These are phyloP conservation scores for Trifolium repens DNA, from an alignment of 306 rosid species.

Conservation along the genomic window DNA sequence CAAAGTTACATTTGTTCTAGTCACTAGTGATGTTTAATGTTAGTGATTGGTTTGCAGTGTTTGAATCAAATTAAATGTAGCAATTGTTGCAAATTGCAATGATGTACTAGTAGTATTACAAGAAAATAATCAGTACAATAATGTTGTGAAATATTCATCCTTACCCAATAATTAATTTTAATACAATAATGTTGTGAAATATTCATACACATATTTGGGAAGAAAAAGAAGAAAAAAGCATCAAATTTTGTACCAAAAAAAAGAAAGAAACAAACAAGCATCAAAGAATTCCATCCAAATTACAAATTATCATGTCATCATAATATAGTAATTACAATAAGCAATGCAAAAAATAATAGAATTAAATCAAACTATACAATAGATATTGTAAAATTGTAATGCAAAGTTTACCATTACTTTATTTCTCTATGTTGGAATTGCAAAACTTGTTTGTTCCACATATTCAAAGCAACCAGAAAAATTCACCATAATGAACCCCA, in stretches of 20 bases:
- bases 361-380: slow-evolving; percentile 5
- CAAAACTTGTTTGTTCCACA: slow-evolving; percentile 33
- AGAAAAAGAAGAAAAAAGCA: not conserved
- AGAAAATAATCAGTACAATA: too few relatives aligned
- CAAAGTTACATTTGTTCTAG: too few relatives aligned
- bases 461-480: slow-evolving; percentile 44
- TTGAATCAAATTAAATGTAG: too few relatives aligned
- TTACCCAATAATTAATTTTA: too few relatives aligned
- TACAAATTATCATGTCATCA: slow-evolving; percentile 5
- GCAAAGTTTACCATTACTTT: not conserved
- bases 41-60: too few relatives aligned
- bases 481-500: slow-evolving; percentile 44
- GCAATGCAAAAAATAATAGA: not conserved
- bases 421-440: slow-evolving; percentile 51
- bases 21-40: too few relatives aligned
- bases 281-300: not conserved
- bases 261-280: not conserved
- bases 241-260: not conserved
- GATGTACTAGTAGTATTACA: too few relatives aligned
- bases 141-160: too few relatives aligned
- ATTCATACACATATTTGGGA: not conserved
- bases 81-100: too few relatives aligned
- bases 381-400: not conserved
- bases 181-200: too few relatives aligned
- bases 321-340: not conserved